phyloP scores from a whole-genome alignment of 2,329 filamentous ascomycete genomes.

The Gliomastix tumulicola region DNA sequence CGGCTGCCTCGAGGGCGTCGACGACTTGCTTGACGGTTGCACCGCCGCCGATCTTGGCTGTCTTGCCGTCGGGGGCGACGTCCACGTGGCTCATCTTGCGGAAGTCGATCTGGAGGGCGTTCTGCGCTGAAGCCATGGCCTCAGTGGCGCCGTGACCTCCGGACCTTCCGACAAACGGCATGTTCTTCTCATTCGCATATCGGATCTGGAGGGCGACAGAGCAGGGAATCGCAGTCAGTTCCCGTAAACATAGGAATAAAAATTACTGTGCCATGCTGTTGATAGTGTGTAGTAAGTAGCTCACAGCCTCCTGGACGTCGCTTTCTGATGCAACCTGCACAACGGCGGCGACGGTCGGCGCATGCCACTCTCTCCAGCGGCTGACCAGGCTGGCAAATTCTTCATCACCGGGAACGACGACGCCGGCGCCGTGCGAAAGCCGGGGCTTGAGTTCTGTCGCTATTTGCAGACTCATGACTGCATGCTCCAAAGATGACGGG shows the following conservation, averaged over 20 bases:
- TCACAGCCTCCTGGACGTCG: conserved; percentile 2
- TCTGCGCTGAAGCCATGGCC: conserved; percentile 30
- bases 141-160: conserved; percentile 36
- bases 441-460: conserved; percentile 1
- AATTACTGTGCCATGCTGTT: background rate
- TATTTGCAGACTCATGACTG: background rate
- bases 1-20: conserved; percentile 31
- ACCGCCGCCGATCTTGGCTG: conserved; percentile 34
- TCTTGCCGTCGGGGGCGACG: conserved; percentile 25
- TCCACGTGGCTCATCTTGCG: conserved; percentile 25
- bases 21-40: conserved; percentile 28
- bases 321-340: conserved; percentile 1
- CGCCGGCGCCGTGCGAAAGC: background rate
- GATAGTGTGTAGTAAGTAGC: no score
- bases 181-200: conserved; percentile 29
- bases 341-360: conserved; percentile 2
- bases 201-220: background rate
- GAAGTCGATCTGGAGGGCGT: conserved; percentile 35
- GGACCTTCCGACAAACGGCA: conserved; percentile 38
- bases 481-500: no score
- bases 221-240: no score
- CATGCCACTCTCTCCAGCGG: conserved; percentile 2
- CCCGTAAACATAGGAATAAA: no score
- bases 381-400: conserved; percentile 1
- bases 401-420: background rate